Conservation (phyloP, 805 yeast genomes). For the Cyberlindnera suaveolens region DNA sequence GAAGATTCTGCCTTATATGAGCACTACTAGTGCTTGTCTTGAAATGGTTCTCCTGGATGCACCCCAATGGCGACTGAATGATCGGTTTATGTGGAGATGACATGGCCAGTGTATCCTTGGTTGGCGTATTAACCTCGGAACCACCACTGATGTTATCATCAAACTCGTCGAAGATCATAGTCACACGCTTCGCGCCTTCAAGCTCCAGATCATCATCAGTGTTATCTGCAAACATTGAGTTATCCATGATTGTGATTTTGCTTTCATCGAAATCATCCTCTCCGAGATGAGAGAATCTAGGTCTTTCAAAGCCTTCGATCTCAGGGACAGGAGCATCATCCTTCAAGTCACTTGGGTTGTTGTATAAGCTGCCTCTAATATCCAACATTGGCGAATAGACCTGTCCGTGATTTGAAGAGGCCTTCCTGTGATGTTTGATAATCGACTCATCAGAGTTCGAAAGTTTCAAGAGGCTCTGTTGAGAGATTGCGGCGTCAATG, state of each 20-base stretch:
- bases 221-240: constrained; percentile 22
- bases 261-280: constrained; percentile 12
- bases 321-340: constrained; percentile 12
- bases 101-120: neutral
- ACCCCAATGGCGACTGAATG: constrained; percentile 17
- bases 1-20: constrained; percentile 11
- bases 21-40: constrained; percentile 11
- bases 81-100: constrained; percentile 7
- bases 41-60: constrained; percentile 18
- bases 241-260: constrained; percentile 15
- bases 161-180: constrained; percentile 23
- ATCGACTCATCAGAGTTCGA: constrained; percentile 16
- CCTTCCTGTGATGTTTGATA: constrained; percentile 20
- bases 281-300: constrained; percentile 6
- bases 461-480: constrained; percentile 6
- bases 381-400: constrained; percentile 11
- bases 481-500: constrained; percentile 13
- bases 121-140: constrained; percentile 2
- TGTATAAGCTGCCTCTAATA: constrained; percentile 20
- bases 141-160: neutral
- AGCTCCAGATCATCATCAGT: constrained; percentile 20
- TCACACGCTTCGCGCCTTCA: constrained; percentile 21
- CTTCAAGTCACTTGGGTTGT: constrained; percentile 15
- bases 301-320: constrained; percentile 10
- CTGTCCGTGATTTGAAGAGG: constrained; percentile 9